phyloP scores from a whole-genome alignment of 1,284 basidiomycete species.

The Pseudozyma sp. region DNA sequence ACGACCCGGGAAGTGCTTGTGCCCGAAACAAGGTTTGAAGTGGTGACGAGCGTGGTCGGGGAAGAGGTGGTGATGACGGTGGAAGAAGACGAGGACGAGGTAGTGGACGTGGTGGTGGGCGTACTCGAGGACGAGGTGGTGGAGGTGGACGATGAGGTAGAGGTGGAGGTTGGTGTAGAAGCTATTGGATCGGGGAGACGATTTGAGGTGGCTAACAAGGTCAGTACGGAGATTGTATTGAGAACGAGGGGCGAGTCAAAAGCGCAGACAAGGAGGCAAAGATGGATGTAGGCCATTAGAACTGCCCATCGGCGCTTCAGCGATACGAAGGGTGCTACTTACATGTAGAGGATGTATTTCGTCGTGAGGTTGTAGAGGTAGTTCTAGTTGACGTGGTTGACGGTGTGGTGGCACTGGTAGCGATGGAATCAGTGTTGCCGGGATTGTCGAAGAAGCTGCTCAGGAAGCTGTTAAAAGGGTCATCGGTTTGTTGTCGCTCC shows the following conservation, averaged over 20 bases:
- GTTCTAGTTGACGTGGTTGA: conserved; percentile 9
- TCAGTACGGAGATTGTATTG: conserved; percentile 6
- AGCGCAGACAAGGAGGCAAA: background rate
- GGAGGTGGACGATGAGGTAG: conserved; percentile 11
- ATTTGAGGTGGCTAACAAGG: conserved; percentile 14
- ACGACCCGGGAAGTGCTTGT: conserved; percentile 45
- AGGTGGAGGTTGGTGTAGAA: conserved; percentile 19
- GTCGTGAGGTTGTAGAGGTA: conserved; percentile 1
- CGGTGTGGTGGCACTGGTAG: background rate
- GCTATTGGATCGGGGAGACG: conserved; percentile 18
- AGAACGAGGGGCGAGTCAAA: background rate
- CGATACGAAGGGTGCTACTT: conserved; percentile 9
- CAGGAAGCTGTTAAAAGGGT: conserved; percentile 20
- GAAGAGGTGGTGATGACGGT: conserved; percentile 41
- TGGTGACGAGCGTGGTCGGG: conserved; percentile 32
- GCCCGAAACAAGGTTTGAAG: conserved; percentile 39
- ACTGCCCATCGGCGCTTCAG: background rate
- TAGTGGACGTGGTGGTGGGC: conserved; percentile 16
- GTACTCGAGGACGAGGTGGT: conserved; percentile 25
- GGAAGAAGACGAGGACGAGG: conserved; percentile 15
- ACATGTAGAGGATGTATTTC: conserved; percentile 13
- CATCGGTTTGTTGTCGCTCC: conserved; percentile 28
- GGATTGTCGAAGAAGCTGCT: conserved; percentile 14
- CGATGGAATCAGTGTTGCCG: conserved; percentile 28
- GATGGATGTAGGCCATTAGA: conserved; percentile 4